Percentiles rank a stretch among this genome's conserved stretches.
Conservation (phyloP, 2,329 filamentous ascomycete species). For the Nothophaeocryptopus gaeumannii region DNA sequence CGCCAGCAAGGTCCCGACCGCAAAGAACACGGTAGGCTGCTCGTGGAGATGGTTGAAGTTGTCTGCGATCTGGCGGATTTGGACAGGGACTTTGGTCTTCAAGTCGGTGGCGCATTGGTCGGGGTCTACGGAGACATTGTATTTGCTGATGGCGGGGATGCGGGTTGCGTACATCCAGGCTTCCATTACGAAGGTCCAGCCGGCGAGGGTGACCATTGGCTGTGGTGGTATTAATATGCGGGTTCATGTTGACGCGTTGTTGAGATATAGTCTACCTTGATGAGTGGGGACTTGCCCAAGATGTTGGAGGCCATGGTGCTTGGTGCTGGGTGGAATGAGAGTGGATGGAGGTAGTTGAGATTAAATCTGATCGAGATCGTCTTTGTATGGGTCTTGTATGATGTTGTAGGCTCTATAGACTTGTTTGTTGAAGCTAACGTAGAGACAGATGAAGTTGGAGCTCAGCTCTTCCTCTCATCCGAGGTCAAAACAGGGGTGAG, state of each 20-base stretch:
- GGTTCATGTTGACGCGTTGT: no score
- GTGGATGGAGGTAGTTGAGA: background rate
- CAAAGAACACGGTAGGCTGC: conserved; percentile 44
- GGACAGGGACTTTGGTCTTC: conserved; percentile 16
- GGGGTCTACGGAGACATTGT: conserved; percentile 23
- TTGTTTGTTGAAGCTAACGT: no score
- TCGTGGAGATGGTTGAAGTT: conserved; percentile 44
- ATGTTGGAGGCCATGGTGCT: conserved; percentile 3
- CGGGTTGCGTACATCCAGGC: conserved; percentile 40
- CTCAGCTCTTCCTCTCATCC: no score
- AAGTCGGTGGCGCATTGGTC: conserved; percentile 12
- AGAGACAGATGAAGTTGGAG: no score
- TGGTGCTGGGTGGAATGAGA: background rate
- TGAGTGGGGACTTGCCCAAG: conserved; percentile 4
- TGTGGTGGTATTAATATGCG: background rate
- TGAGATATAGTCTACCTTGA: background rate
- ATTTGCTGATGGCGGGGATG: conserved; percentile 34
- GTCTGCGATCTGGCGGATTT: conserved; percentile 33
- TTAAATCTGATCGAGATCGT: no score
- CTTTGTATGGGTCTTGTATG: no score
- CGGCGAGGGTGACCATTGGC: conserved; percentile 32
- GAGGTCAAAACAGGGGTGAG: background rate
- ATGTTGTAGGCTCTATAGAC: no score
- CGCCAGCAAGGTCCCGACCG: conserved; percentile 34
- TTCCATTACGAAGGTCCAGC: conserved; percentile 42